Conservation (phyloP, 495 filamentous ascomycete species). For the Penicillium canescens region DNA sequence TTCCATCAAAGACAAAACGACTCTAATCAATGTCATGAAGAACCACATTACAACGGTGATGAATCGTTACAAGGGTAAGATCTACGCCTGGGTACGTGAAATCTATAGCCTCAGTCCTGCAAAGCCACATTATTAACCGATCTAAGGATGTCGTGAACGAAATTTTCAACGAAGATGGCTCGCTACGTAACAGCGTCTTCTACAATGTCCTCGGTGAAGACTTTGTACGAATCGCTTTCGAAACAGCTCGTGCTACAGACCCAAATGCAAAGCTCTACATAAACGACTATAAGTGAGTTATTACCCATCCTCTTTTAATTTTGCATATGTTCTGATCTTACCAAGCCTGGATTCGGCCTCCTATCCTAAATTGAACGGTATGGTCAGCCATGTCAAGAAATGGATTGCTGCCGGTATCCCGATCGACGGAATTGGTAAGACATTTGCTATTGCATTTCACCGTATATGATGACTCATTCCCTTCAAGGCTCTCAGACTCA, state of each 20-base stretch:
- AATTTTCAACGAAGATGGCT: constrained; percentile 66
- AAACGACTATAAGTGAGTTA: constrained; percentile 53
- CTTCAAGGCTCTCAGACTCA: constrained; percentile 60
- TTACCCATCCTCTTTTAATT: neutral
- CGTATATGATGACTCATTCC: constrained; percentile 2
- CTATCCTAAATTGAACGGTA: constrained; percentile 59
- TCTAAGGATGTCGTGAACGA: constrained; percentile 70
- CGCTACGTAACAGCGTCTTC: constrained; percentile 57
- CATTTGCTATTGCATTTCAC: neutral
- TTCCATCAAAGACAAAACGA: constrained; percentile 42
- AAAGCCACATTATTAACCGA: neutral
- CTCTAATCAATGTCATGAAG: constrained; percentile 41
- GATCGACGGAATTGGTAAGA: constrained; percentile 68
- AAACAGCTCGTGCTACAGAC: constrained; percentile 53
- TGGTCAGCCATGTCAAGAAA: constrained; percentile 64
- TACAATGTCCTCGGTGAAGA: constrained; percentile 56
- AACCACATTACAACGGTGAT: constrained; percentile 28
- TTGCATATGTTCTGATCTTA: neutral
- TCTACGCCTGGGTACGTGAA: constrained; percentile 47
- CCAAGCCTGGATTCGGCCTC: constrained; percentile 37
- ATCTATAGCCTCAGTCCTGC: neutral
- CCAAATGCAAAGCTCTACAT: constrained; percentile 64
- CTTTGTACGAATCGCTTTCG: constrained; percentile 60
- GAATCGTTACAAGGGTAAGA: constrained; percentile 41
- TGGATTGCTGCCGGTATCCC: constrained; percentile 66